These are phyloP conservation scores for Phlebiopsis gigantea DNA, from an alignment of 768 basidiomycete species.

Conservation along the genomic window DNA sequence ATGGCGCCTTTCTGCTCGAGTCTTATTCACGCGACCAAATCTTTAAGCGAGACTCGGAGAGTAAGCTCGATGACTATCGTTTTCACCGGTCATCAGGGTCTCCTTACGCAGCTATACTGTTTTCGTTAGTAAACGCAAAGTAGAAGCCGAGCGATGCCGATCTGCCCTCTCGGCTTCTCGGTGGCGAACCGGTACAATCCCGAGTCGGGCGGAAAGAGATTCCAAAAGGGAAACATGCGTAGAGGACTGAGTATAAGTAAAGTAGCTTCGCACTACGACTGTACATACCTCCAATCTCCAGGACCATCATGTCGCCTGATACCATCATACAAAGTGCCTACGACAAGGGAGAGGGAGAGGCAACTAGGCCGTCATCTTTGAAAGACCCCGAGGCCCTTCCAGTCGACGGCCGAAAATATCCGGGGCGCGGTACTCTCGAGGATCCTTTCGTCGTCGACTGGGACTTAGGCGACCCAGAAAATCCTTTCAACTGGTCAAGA, in stretches of 20 bases:
- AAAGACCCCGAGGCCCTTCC: background rate
- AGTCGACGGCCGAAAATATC: conserved; percentile 23
- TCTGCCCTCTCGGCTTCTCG: background rate
- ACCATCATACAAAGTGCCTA: background rate
- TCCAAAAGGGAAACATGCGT: too few species aligned
- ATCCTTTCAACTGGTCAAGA: conserved; percentile 53
- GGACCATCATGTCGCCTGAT: background rate
- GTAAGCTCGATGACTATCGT: too few species aligned
- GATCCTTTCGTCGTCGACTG: conserved; percentile 54
- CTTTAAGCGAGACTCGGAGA: too few species aligned
- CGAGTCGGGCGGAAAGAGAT: background rate
- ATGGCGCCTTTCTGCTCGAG: too few species aligned
- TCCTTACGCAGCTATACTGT: too few species aligned
- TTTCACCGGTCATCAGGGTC: too few species aligned
- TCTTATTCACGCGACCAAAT: too few species aligned
- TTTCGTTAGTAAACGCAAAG: too few species aligned
- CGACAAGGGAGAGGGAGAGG: background rate
- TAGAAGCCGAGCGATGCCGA: background rate
- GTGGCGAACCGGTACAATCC: background rate
- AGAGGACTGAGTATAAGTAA: too few species aligned
- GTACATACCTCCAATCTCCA: too few species aligned
- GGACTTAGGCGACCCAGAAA: conserved; percentile 43
- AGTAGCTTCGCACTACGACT: too few species aligned
- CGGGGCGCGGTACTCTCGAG: conserved; percentile 40
- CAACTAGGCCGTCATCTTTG: background rate